Conservation (phyloP, 164 flowering plant species). For the Macadamia tetraphylla region DNA sequence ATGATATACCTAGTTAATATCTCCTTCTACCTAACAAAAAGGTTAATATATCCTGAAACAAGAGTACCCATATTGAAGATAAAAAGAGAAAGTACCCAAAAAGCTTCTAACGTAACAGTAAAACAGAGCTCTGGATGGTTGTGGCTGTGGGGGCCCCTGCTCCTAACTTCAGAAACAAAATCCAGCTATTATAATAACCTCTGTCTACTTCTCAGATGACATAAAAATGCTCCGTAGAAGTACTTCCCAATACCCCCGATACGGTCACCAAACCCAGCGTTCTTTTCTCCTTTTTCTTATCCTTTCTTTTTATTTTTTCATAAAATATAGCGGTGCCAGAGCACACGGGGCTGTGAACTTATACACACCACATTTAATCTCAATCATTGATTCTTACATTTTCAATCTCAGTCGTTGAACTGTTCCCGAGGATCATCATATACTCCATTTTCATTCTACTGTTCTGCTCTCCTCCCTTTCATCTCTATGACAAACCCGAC, state of each 20-base stretch:
- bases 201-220: slow-evolving; percentile 64
- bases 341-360: too few relatives aligned
- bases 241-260: slow-evolving; percentile 18
- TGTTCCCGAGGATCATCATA: too few relatives aligned
- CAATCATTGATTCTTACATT: too few relatives aligned
- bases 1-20: neutral
- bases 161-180: slow-evolving; percentile 51
- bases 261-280: too few relatives aligned
- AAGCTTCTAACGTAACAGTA: neutral
- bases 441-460: too few relatives aligned
- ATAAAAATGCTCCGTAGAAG: slow-evolving; percentile 26
- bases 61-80: too few relatives aligned
- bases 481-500: too few relatives aligned
- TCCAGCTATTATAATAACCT: slow-evolving; percentile 35
- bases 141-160: slow-evolving; percentile 35
- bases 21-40: too few relatives aligned
- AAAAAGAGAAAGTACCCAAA: neutral
- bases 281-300: neutral
- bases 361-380: too few relatives aligned
- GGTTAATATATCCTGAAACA: neutral
- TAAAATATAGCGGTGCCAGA: too few relatives aligned
- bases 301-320: slow-evolving; percentile 3
- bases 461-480: too few relatives aligned
- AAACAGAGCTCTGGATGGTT: slow-evolving; percentile 10
- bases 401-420: too few relatives aligned